Evolutionary conservation across 2,329 filamentous ascomycete species (phyloP), one percentile per base, ranked within the genome.

Genomic region (Ophioceras dolichostomum): DNA sequence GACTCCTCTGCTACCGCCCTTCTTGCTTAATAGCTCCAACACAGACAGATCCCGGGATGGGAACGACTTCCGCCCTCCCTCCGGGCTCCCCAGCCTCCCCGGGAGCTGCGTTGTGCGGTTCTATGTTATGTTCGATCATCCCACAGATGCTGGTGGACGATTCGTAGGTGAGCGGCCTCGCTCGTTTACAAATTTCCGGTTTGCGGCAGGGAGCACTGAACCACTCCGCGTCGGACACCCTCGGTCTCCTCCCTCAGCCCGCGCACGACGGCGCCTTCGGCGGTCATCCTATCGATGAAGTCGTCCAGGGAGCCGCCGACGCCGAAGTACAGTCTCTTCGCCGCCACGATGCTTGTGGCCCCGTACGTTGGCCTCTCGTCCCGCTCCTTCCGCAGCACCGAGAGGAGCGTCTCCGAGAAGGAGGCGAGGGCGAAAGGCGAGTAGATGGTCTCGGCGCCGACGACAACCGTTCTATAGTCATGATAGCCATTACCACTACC

Each of bases 371-470:
- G 46, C 2, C 47, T 47, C 38, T 55, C 49, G 32, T 51, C 46
- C 34, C 55, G 49, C 35, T 76, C 65, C 35, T 59, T 57, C 16
- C 64, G 52, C 32, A 87, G 59, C 13, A 84, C 59, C 4, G 60
- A 60, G 30, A 80, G 66, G 10, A 87, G 61, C 4, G 77, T 76
- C 28, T 80, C 72, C 1, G 78, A 73, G 51, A 89, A 91, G 0
- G 75, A 68, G 26, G 64, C 61, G 17, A 87, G 67, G 0, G 81
- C 79, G 40, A 77, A 76, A 0, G 82, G 83, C 3, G 79, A 85
- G 58, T 91, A 91, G 32, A 91, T 89, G 0, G 84, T 91, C 57
- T 91, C 84, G 1, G 83, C 81, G 1, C 79, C 84, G 2, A 91
- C 60, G 5, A 88, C 60, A 3, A 83, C 57, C 12, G 67, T 69